Evolutionary conservation across 1,284 basidiomycete genomes (phyloP).

Genomic region (Puccinia hordei): DNA sequence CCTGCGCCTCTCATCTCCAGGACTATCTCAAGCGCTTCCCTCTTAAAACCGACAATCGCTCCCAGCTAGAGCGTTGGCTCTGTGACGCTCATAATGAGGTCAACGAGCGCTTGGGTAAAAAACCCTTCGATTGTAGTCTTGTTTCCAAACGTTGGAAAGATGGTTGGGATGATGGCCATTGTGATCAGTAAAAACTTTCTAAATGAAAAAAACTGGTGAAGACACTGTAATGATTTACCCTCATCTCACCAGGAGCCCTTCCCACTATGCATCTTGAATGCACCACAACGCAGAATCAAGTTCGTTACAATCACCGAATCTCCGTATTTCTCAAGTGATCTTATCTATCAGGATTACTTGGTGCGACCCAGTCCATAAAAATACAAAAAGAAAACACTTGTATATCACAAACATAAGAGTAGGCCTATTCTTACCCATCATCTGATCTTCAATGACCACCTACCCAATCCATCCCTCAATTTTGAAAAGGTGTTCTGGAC

Average conservation of each 20-base stretch:
- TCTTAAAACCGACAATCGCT: slow-evolving; percentile 73
- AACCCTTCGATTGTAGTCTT: slow-evolving; percentile 75
- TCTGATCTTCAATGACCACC: neutral
- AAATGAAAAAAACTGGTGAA: neutral
- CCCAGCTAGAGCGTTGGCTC: slow-evolving; percentile 76
- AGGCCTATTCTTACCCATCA: neutral
- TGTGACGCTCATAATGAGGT: slow-evolving; percentile 90
- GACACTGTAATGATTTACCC: neutral
- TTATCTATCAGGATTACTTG: neutral
- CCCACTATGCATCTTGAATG: neutral
- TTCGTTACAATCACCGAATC: too few relatives aligned
- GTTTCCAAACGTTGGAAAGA: slow-evolving; percentile 86
- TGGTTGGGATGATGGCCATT: slow-evolving; percentile 80
- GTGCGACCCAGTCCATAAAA: neutral
- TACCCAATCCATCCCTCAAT: neutral
- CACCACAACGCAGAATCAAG: too few relatives aligned
- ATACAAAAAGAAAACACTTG: neutral
- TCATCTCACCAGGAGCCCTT: neutral
- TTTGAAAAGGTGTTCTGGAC: neutral
- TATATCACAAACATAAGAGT: too few relatives aligned
- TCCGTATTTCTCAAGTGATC: neutral
- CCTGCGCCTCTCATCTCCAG: slow-evolving; percentile 79
- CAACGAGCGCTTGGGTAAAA: slow-evolving; percentile 80
- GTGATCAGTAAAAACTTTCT: slow-evolving; percentile 67
- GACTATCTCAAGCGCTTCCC: slow-evolving; percentile 69